Evolutionary conservation across 2,329 filamentous ascomycete species (phyloP).

Genomic region (Fusarium keratoplasticum): DNA sequence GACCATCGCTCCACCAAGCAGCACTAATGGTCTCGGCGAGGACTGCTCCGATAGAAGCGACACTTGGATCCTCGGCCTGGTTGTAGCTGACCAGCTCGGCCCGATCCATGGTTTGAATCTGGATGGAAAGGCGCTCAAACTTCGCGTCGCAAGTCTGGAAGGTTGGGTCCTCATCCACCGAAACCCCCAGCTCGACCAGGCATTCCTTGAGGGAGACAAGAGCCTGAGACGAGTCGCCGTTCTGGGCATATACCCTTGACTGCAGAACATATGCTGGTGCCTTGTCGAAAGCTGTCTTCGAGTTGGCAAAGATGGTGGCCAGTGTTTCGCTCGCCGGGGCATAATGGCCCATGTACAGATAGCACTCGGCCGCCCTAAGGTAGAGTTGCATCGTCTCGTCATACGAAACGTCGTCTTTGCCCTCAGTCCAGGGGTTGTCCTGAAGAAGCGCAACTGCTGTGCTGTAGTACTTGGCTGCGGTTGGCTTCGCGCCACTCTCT

Average conservation of each 20-base stretch:
- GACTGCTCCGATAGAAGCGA: conserved; percentile 75
- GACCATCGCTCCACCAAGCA: conserved; percentile 78
- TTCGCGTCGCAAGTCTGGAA: conserved; percentile 83
- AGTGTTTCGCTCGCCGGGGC: conserved; percentile 76
- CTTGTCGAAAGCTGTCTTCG: conserved; percentile 80
- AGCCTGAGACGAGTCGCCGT: conserved; percentile 76
- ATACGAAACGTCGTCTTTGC: conserved; percentile 79
- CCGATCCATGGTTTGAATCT: conserved; percentile 69
- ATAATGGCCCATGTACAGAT: conserved; percentile 81
- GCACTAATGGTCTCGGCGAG: conserved; percentile 76
- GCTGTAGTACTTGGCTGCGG: conserved; percentile 84
- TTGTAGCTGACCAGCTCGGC: conserved; percentile 58
- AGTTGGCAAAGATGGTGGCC: conserved; percentile 75
- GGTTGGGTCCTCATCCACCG: conserved; percentile 72
- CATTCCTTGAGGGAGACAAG: conserved; percentile 78
- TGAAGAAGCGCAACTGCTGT: conserved; percentile 84
- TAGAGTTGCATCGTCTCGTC: conserved; percentile 86
- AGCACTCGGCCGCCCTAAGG: conserved; percentile 84
- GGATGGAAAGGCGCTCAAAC: conserved; percentile 72
- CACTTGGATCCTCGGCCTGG: conserved; percentile 60
- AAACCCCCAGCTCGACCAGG: conserved; percentile 75
- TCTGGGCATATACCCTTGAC: conserved; percentile 80
- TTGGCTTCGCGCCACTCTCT: conserved; percentile 85
- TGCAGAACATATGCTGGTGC: conserved; percentile 86
- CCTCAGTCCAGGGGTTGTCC: conserved; percentile 79